Percentiles rank a stretch among this genome's conserved stretches.
Evolutionary conservation across 331 rosid genomes (phyloP).

Genomic region (Ulmus americana): DNA sequence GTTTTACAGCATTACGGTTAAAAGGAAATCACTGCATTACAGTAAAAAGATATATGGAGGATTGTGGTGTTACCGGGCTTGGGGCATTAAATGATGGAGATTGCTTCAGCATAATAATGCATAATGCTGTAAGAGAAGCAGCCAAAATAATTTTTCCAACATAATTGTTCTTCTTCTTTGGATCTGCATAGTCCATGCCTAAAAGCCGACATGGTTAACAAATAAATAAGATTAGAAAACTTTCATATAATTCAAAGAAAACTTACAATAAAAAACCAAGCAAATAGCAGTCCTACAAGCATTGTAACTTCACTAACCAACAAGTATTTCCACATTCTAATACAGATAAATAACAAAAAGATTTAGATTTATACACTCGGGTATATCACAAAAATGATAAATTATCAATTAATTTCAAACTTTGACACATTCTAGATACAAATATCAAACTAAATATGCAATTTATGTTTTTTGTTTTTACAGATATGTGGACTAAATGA

Average conservation of each 20-base stretch:
- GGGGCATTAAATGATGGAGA: conserved; percentile 65
- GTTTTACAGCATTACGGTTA: neutral
- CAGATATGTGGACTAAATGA: neutral
- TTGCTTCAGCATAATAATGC: conserved; percentile 71
- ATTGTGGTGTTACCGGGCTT: conserved; percentile 51
- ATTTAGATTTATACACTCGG: too few relatives aligned
- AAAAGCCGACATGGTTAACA: conserved; percentile 13
- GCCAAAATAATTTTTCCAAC: conserved; percentile 70
- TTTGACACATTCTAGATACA: too few relatives aligned
- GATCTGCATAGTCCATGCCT: conserved; percentile 86
- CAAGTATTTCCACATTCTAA: too few relatives aligned
- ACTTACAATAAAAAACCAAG: neutral
- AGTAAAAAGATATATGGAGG: neutral
- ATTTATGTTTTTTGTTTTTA: neutral
- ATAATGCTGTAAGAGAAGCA: conserved; percentile 66
- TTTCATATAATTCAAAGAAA: neutral
- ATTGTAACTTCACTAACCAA: too few relatives aligned
- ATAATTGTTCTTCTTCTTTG: conserved; percentile 60
- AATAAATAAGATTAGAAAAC: neutral
- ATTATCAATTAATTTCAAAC: too few relatives aligned
- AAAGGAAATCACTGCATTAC: neutral
- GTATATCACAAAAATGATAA: too few relatives aligned
- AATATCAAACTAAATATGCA: too few relatives aligned
- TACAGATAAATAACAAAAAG: too few relatives aligned
- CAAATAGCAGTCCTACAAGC: neutral